Evolutionary conservation across 2,329 filamentous ascomycete species (phyloP).

Genomic region (Diatrype stigma): DNA sequence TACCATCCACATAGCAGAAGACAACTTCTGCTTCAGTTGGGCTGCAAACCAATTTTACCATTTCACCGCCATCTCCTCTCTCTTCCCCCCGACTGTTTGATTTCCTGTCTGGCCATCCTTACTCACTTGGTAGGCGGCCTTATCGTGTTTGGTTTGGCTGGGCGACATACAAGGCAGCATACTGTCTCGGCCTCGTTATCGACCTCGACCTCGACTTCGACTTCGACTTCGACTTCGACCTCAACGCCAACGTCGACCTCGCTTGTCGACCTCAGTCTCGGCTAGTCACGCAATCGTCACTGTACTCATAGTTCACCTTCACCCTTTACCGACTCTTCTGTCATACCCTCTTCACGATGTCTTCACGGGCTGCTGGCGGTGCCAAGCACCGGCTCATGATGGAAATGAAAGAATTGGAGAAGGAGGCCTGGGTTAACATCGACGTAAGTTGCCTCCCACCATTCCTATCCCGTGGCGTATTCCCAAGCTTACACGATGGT

Average conservation of each 20-base stretch:
- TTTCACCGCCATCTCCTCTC: neutral
- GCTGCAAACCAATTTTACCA: neutral
- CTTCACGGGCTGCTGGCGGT: conserved; percentile 28
- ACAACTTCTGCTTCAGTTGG: neutral
- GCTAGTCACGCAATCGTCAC: neutral
- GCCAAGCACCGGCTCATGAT: conserved; percentile 84
- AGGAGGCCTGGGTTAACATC: conserved; percentile 92
- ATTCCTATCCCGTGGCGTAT: neutral
- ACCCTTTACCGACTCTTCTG: neutral
- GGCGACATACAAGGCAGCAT: too few relatives aligned
- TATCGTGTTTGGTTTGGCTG: neutral
- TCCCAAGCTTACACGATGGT: conserved; percentile 8
- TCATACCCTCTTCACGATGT: conserved; percentile 16
- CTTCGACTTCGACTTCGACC: neutral
- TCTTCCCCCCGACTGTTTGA: neutral
- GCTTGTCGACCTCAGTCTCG: neutral
- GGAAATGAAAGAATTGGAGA: conserved; percentile 75
- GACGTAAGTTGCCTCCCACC: conserved; percentile 52
- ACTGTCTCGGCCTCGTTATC: neutral
- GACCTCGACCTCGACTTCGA: neutral
- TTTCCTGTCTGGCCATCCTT: neutral
- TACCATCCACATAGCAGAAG: neutral
- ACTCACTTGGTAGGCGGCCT: neutral
- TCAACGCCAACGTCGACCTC: too few relatives aligned
- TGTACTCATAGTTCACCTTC: neutral